Evolutionary conservation across 2,329 filamentous ascomycete genomes (phyloP), one percentile per base, ranked within the genome.

Genomic region (Colletotrichum truncatum): DNA sequence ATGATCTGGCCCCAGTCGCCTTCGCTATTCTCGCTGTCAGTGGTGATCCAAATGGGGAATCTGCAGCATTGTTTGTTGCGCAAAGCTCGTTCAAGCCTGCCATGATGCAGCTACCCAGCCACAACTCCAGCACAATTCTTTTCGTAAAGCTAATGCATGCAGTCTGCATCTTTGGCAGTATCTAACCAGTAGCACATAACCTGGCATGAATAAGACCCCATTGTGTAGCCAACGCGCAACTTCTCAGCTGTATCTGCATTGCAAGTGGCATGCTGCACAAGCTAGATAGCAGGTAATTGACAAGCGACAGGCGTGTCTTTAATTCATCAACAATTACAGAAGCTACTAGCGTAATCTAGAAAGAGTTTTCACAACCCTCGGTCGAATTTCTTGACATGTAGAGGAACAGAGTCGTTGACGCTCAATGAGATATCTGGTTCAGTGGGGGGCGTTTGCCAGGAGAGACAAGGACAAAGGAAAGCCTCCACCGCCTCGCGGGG

Each of bases 111-210:
- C 18, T 18, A 4, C 34, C 18, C 36, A 61, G 60, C 26, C 38
- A 34, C 23, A 39, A 45, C 30, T 57, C 52, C 21, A 39, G 28
- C 30, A 32, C 45, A 18, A 28, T 38, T 48, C 18, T 28, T 49
- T 16, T 39, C 21, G 41, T 55, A 49, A 16, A 41, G 23, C 57
- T 66, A 66, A 56, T 26, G 57, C 57, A 49, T 56, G 63, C 43
- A 26, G 9, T 28, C 49, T 56, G 57, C 57, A 66, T 38, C 46
- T 34, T 36, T 28, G 46, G 52, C 57, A 59, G 41, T 34, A 11
- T 51, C 43, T 41, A 45, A 23, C 41, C 41, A 18, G 21, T 45
- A 14, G 41, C 23, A 53, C 16, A 32, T 36, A 21, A 12, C 12
- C 26, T 58, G 43, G 11, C 58, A 32, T 16, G 60, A 11, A 32